Evolutionary conservation across 129 eudicot genomes (phyloP).

Genomic region (Calendula officinalis): DNA sequence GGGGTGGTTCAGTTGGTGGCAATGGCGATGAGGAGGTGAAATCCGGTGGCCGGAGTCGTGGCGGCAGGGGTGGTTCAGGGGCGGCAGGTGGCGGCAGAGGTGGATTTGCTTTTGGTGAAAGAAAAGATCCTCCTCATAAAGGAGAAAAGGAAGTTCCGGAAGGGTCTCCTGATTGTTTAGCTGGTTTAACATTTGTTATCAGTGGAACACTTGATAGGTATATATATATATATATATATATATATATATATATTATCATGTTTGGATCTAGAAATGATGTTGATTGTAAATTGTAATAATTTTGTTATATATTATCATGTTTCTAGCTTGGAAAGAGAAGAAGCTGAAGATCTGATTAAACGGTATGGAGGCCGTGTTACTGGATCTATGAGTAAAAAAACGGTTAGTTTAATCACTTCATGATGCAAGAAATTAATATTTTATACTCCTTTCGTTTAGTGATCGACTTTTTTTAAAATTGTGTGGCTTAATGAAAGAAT

Average conservation of each 20-base stretch:
- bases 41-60: constrained; percentile 76
- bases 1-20: constrained; percentile 40
- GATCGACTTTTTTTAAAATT: constrained; percentile 29
- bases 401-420: constrained; percentile 62
- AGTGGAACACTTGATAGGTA: constrained; percentile 74
- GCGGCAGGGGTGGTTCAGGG: constrained; percentile 65
- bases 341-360: constrained; percentile 94
- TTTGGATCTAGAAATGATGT: background rate
- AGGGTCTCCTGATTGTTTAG: constrained; percentile 86
- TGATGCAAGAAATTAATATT: background rate
- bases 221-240: background rate
- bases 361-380: constrained; percentile 96
- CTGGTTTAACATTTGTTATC: constrained; percentile 86
- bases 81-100: constrained; percentile 67
- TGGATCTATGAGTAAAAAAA: constrained; percentile 96
- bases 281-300: background rate
- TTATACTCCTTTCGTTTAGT: constrained; percentile 8
- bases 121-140: constrained; percentile 97
- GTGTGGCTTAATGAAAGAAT: constrained; percentile 38
- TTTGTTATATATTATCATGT: background rate
- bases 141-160: constrained; percentile 98
- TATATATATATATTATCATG: background rate
- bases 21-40: constrained; percentile 47
- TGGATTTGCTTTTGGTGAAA: constrained; percentile 89
- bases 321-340: constrained; percentile 96